Evolutionary conservation across 139 green algal species (phyloP).

Genomic region (Coelastrella sp.): DNA sequence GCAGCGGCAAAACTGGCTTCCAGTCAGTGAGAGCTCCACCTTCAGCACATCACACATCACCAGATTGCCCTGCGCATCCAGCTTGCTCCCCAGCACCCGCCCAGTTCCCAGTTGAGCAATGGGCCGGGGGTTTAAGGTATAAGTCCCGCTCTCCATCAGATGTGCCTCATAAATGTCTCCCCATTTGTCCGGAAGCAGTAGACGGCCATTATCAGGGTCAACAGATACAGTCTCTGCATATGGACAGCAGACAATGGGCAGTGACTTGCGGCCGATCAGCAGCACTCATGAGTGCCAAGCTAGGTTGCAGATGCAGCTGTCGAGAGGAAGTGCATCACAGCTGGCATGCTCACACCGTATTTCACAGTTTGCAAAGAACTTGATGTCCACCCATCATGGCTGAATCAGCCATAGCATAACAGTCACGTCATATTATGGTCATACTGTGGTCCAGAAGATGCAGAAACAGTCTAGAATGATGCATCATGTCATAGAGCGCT

Average conservation of each 20-base stretch:
- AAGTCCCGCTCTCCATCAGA: neutral
- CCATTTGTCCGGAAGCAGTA: constrained; percentile 34
- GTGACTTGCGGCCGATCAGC: neutral
- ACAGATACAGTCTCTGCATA: constrained; percentile 13
- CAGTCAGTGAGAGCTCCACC: neutral
- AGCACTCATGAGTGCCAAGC: too few relatives aligned
- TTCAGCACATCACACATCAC: constrained; percentile 52
- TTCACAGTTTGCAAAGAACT: neutral
- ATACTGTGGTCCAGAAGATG: too few relatives aligned
- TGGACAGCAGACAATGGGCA: neutral
- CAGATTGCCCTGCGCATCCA: constrained; percentile 38
- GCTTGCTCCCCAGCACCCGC: constrained; percentile 39
- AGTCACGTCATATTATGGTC: too few relatives aligned
- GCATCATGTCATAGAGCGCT: too few relatives aligned
- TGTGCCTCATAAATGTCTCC: constrained; percentile 10
- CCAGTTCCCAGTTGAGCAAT: constrained; percentile 34
- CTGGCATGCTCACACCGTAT: neutral
- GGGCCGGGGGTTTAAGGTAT: neutral
- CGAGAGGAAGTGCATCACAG: neutral
- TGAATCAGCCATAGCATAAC: neutral
- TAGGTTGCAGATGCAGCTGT: neutral
- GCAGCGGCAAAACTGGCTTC: neutral
- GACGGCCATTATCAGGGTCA: neutral
- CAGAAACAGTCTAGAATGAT: too few relatives aligned
- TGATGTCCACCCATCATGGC: neutral